Evolutionary conservation across 2,329 filamentous ascomycete genomes (phyloP).

Genomic region (Endoconidiophora laricicola): DNA sequence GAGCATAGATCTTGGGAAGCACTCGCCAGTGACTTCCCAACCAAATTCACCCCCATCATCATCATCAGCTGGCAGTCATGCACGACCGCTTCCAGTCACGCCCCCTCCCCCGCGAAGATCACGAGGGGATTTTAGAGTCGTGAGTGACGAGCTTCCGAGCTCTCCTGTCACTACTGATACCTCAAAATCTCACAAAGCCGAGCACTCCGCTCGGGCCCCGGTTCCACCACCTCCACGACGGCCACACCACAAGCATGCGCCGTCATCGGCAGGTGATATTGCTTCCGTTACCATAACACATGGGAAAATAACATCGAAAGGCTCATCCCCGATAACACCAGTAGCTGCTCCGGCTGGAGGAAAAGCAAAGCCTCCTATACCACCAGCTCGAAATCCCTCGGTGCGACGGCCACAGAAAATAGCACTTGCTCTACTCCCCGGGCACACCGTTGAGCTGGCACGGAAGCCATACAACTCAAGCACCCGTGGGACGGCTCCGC

Average conservation of each 20-base stretch:
- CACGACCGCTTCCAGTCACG: conserved; percentile 30
- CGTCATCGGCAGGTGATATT: neutral
- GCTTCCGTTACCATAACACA: neutral
- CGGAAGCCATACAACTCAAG: neutral
- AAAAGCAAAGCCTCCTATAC: conserved; percentile 22
- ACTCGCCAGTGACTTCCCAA: conserved; percentile 15
- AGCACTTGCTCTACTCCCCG: conserved; percentile 16
- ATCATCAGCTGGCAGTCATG: neutral
- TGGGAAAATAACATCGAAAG: neutral
- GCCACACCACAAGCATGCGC: conserved; percentile 10
- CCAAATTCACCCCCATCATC: conserved; percentile 9
- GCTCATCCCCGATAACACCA: neutral
- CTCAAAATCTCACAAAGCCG: conserved; percentile 23
- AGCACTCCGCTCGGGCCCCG: conserved; percentile 21
- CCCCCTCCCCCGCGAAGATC: conserved; percentile 31
- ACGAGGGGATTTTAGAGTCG: conserved; percentile 35
- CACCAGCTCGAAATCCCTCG: conserved; percentile 28
- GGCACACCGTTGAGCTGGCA: neutral
- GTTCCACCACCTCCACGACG: conserved; percentile 4
- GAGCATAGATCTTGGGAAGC: conserved; percentile 25
- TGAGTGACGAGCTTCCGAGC: conserved; percentile 34
- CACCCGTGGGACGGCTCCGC: conserved; percentile 18
- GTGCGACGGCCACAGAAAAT: conserved; percentile 29
- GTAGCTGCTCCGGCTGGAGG: neutral
- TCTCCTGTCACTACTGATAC: conserved; percentile 14